Conservation (phyloP, 495 filamentous ascomycete genomes). For the Emericellopsis terricola region DNA sequence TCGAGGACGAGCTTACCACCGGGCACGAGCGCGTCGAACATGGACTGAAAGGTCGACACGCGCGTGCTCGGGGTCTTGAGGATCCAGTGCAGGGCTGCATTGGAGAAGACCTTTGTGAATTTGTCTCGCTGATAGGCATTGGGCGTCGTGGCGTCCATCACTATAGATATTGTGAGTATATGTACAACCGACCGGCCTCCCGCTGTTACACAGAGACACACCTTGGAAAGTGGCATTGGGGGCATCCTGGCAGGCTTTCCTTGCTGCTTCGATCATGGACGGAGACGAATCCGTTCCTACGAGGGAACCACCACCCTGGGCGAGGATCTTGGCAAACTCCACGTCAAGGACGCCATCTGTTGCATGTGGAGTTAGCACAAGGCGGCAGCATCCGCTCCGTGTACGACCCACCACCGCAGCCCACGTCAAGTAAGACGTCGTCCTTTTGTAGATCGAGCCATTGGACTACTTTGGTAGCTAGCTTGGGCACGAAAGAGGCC, state of each 20-base stretch:
- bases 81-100: constrained; percentile 71
- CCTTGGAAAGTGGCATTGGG: constrained; percentile 20
- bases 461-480: constrained; percentile 43
- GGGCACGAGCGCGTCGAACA: constrained; percentile 30
- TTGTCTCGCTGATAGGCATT: constrained; percentile 9
- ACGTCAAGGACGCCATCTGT: constrained; percentile 45
- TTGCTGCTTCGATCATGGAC: constrained; percentile 43
- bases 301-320: constrained; percentile 25
- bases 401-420: constrained; percentile 43
- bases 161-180: no score
- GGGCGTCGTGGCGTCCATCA: constrained; percentile 15
- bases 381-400: neutral
- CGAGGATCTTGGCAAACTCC: constrained; percentile 24
- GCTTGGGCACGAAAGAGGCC: constrained; percentile 55
- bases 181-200: no score
- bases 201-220: constrained; percentile 1
- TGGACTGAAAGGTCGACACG: constrained; percentile 24
- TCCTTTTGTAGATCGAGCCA: constrained; percentile 42
- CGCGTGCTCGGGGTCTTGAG: constrained; percentile 20
- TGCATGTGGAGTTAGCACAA: no score
- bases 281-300: constrained; percentile 48
- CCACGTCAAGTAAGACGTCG: constrained; percentile 53
- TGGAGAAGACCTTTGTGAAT: constrained; percentile 55
- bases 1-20: constrained; percentile 51
- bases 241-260: constrained; percentile 6